These are phyloP conservation scores for Colletotrichum salicis DNA, from an alignment of 2,329 filamentous ascomycete genomes.

Conservation along the genomic window DNA sequence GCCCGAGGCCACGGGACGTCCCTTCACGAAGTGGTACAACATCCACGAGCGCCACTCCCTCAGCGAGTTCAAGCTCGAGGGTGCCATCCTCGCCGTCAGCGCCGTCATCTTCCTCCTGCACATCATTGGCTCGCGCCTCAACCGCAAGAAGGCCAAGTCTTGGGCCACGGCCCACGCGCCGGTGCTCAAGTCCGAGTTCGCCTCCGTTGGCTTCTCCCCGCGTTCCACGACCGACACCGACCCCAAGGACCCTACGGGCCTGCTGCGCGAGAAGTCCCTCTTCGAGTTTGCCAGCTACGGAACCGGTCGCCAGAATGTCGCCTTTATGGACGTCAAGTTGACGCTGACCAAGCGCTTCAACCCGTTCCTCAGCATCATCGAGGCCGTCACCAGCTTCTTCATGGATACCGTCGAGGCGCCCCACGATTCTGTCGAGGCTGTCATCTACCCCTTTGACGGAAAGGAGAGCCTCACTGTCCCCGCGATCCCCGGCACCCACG, in stretches of 20 bases:
- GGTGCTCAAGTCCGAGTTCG: constrained; percentile 82
- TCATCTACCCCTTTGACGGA: constrained; percentile 90
- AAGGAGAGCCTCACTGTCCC: constrained; percentile 85
- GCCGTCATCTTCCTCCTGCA: constrained; percentile 81
- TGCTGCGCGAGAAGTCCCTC: constrained; percentile 87
- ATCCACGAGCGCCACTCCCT: constrained; percentile 89
- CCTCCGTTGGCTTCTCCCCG: constrained; percentile 82
- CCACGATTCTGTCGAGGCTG: constrained; percentile 78
- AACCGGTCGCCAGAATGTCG: constrained; percentile 90
- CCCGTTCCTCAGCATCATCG: constrained; percentile 70
- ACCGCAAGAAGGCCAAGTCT: constrained; percentile 80
- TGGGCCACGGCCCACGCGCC: constrained; percentile 84
- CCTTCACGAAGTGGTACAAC: constrained; percentile 96
- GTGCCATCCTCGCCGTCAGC: constrained; percentile 81
- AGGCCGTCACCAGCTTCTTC: constrained; percentile 78
- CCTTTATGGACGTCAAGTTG: constrained; percentile 88
- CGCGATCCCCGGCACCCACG: constrained; percentile 66
- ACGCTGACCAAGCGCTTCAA: constrained; percentile 89
- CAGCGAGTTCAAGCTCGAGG: constrained; percentile 88
- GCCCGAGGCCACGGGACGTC: constrained; percentile 62
- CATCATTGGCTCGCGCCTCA: constrained; percentile 81
- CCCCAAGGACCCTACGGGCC: constrained; percentile 48
- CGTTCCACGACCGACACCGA: constrained; percentile 61
- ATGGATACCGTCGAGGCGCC: constrained; percentile 79
- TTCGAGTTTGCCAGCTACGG: constrained; percentile 90